Evolutionary conservation across 306 rosid species (phyloP).

Genomic region (Castanea crenata): DNA sequence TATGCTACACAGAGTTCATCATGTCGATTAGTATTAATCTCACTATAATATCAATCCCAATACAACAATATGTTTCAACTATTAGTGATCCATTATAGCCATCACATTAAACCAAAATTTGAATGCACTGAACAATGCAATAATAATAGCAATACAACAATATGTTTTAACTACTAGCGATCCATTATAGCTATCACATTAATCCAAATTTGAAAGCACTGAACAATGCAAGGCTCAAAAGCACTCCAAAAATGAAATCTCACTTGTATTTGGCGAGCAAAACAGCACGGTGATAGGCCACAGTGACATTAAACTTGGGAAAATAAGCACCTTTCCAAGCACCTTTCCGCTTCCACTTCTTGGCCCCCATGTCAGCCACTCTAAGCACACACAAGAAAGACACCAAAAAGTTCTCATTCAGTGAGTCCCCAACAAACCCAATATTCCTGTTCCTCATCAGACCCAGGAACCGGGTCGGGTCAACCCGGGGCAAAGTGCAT

Average conservation of each 20-base stretch:
- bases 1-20: too few species aligned
- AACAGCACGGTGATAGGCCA: conserved; percentile 87
- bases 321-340: conserved; percentile 94
- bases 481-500: conserved; percentile 61
- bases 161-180: background rate
- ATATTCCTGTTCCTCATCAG: conserved; percentile 66
- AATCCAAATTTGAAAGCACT: background rate
- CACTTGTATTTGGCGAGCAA: conserved; percentile 78
- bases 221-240: background rate
- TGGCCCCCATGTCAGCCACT: conserved; percentile 65
- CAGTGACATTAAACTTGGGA: conserved; percentile 74
- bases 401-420: conserved; percentile 79
- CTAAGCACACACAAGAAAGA: conserved; percentile 73
- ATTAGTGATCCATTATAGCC: background rate
- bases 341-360: conserved; percentile 84
- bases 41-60: background rate
- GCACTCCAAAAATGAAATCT: conserved; percentile 9
- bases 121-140: background rate
- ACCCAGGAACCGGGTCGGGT: conserved; percentile 57
- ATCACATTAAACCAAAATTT: background rate
- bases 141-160: background rate
- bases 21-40: background rate
- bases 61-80: background rate
- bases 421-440: conserved; percentile 83
- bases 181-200: background rate